Conservation (phyloP, 768 basidiomycete genomes). For the Imleria badia region DNA sequence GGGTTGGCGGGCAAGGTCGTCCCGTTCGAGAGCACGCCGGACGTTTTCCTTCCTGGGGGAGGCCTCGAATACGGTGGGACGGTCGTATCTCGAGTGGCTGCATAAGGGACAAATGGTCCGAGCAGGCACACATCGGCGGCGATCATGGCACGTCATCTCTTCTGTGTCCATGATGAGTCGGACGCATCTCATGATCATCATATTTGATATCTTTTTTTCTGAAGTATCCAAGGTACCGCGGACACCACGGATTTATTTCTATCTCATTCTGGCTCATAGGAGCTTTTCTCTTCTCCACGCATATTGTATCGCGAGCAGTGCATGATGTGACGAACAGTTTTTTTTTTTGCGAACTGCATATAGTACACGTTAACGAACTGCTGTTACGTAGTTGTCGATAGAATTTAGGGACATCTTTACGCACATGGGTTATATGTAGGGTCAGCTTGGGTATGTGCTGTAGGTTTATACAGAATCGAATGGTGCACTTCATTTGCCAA, state of each 20-base stretch:
- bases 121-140: neutral
- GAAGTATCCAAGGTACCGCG: constrained; percentile 3
- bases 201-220: neutral
- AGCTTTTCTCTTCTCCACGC: constrained; percentile 1
- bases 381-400: neutral
- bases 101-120: constrained; percentile 9
- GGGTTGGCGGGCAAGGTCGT: constrained; percentile 27
- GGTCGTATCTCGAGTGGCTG: constrained; percentile 36
- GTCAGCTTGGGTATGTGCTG: too few species aligned
- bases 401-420: neutral
- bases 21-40: constrained; percentile 37
- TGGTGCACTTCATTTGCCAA: too few species aligned
- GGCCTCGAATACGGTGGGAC: constrained; percentile 35
- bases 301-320: constrained; percentile 10
- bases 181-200: neutral
- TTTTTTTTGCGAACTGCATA: constrained; percentile 3
- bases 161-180: too few species aligned
- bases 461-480: too few species aligned
- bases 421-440: too few species aligned
- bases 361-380: constrained; percentile 1
- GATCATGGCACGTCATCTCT: neutral
- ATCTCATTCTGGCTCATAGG: constrained; percentile 6
- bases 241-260: constrained; percentile 16
- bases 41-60: constrained; percentile 27
- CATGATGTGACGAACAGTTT: constrained; percentile 2